Evolutionary conservation across 805 yeast species (phyloP), one percentile per base, ranked within the genome.

Genomic region (Komagataella pastoris): DNA sequence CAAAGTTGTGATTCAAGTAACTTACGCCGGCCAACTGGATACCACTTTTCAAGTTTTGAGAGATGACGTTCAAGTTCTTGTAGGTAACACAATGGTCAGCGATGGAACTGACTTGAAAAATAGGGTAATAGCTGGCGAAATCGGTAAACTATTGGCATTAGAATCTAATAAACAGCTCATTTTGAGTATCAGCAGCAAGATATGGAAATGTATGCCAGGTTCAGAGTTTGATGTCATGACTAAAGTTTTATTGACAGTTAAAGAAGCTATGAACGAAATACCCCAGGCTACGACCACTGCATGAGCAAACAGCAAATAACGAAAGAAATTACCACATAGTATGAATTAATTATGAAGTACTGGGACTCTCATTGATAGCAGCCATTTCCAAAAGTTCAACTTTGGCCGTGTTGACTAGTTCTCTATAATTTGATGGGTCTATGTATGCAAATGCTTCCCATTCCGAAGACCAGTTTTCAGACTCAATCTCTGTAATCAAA

Each of bases 371-470:
- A 55, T 79, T 81, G n/a, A 84, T 74, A 8, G 87, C 96, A 14
- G 95, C 91, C 85, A 86, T 83, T 58, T 88, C 96, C 54, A 90
- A 67, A 6, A 90, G 93, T 64, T 90, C 96, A 3, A 89, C 73
- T 3, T 81, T 79, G 52, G 71, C 75, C 51, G 85, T 74, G 5
- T 83, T 57, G 2, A 83, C 84, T 21, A 90, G 66, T 10, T 77
- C 81, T 57, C 89, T 76, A 64, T 86, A 90, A 58, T 77, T 79
- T 10, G 88, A 86, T 0, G 98, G 98, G 61, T 90, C 97, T 36
- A 90, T 86, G 30, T 85, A 73, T 3, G 88, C 87, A 10, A 75
- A 71, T 12, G 79, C 74, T 49, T 76, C 80, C 76, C 81, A 79
- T 10, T 63, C 57, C 17, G 51, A 48, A 47, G 58, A 60, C 23